Conservation (phyloP, 495 filamentous ascomycete species). For the Hypoxylon subgilvum region DNA sequence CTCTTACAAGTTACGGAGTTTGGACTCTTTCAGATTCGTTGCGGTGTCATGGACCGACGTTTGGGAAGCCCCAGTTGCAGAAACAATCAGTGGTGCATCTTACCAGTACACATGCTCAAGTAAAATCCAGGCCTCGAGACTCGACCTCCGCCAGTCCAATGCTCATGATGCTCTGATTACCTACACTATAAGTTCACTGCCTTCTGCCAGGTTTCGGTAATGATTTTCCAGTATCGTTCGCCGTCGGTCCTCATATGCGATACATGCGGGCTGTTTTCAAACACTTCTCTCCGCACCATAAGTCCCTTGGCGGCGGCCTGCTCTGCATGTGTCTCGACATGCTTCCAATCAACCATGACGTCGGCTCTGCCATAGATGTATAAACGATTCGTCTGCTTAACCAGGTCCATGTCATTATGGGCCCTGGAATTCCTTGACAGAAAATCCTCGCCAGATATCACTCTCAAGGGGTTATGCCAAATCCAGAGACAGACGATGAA, state of each 20-base stretch:
- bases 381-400: slow-evolving; percentile 45
- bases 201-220: slow-evolving; percentile 47
- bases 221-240: slow-evolving; percentile 51
- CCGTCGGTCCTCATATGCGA: slow-evolving; percentile 47
- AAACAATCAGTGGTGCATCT: too few relatives aligned
- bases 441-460: slow-evolving; percentile 38
- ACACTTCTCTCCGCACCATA: slow-evolving; percentile 43
- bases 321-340: slow-evolving; percentile 49
- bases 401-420: slow-evolving; percentile 41
- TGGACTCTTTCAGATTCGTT: too few relatives aligned
- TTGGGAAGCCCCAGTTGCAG: too few relatives aligned
- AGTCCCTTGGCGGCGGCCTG: slow-evolving; percentile 43
- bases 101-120: too few relatives aligned
- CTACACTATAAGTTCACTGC: neutral
- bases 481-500: slow-evolving; percentile 41
- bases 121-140: too few relatives aligned
- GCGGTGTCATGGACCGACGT: too few relatives aligned
- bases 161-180: too few relatives aligned
- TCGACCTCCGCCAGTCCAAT: too few relatives aligned
- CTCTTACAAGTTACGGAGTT: too few relatives aligned
- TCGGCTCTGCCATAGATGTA: slow-evolving; percentile 53
- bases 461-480: slow-evolving; percentile 31
- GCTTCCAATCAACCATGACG: slow-evolving; percentile 45
- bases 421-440: slow-evolving; percentile 31
- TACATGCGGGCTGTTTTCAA: slow-evolving; percentile 50